A percentile compares a stretch with the other conserved stretches of the same genome.
Evolutionary conservation across 1,284 basidiomycete genomes (phyloP).

Genomic region (Sanghuangporus baumii): DNA sequence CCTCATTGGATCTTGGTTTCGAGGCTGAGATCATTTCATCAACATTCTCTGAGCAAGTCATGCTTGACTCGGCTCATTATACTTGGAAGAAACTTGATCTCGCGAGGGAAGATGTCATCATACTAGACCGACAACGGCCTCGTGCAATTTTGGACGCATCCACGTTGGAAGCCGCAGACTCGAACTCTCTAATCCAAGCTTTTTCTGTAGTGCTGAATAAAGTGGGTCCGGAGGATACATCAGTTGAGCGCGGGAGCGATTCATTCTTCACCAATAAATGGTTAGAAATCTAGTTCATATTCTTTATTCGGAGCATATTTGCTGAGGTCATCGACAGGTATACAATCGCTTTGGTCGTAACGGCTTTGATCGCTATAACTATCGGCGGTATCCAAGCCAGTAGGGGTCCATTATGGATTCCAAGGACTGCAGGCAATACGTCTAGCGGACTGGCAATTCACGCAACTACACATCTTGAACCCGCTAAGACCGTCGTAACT

Average conservation of each 20-base stretch:
- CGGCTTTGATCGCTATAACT: conserved; percentile 9
- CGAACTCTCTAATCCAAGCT: neutral
- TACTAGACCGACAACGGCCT: conserved; percentile 1
- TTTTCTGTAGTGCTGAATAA: conserved; percentile 2
- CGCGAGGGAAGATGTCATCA: conserved; percentile 6
- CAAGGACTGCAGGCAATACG: neutral
- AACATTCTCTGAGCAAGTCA: conserved; percentile 15
- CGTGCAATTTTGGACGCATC: conserved; percentile 12
- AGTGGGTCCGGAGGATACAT: neutral
- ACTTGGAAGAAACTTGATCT: conserved; percentile 14
- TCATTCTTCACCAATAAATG: conserved; percentile 12
- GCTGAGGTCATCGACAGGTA: conserved; percentile 2
- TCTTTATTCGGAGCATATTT: neutral
- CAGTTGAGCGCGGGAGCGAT: neutral
- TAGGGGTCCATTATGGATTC: neutral
- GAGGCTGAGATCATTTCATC: neutral
- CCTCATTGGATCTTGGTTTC: conserved; percentile 12
- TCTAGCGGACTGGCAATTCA: neutral
- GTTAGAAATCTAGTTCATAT: neutral
- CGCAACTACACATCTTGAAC: neutral
- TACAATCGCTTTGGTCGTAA: conserved; percentile 12
- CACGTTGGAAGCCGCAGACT: conserved; percentile 3
- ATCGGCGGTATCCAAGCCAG: conserved; percentile 1
- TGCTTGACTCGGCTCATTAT: conserved; percentile 15
- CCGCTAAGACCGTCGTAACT: neutral